Percentiles rank a stretch among this genome's conserved stretches.
phyloP scores from a whole-genome alignment of 2,329 filamentous ascomycete genomes.

The Bipolaris oryzae region DNA sequence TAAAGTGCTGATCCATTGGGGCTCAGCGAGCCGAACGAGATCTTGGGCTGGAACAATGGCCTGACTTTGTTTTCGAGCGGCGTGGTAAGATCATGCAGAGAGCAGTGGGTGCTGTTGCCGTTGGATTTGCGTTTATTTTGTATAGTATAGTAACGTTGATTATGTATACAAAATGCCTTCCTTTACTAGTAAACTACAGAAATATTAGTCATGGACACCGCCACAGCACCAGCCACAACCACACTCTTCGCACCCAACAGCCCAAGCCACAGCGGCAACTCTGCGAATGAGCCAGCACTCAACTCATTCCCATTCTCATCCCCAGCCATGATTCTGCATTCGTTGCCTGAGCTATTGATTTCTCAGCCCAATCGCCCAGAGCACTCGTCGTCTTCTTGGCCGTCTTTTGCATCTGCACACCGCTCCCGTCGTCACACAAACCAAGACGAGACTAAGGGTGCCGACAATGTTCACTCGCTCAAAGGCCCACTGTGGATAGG shows the following conservation, averaged over 20 bases:
- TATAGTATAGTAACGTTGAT: no score
- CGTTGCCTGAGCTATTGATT: conserved; percentile 5
- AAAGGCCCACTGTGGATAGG: conserved; percentile 19
- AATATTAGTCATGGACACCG: no score
- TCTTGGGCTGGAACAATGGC: conserved; percentile 34
- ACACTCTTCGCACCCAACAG: background rate
- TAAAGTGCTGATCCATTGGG: conserved; percentile 8
- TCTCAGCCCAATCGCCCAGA: conserved; percentile 16
- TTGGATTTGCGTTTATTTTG: background rate
- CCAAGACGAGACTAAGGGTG: conserved; percentile 32
- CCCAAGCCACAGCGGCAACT: background rate
- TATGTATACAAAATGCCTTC: no score
- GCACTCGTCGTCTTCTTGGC: background rate
- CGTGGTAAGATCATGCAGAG: conserved; percentile 7
- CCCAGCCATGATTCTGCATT: conserved; percentile 21
- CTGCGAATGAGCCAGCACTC: background rate
- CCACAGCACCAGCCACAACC: background rate
- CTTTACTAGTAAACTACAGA: no score
- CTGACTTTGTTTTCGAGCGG: conserved; percentile 39
- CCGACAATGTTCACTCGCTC: conserved; percentile 8
- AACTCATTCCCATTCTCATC: background rate
- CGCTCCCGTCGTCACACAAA: conserved; percentile 28
- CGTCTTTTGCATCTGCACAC: conserved; percentile 25
- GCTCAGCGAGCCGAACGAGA: conserved; percentile 3
- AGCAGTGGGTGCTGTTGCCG: background rate